A percentile compares a stretch with the other conserved stretches of the same genome.
These are phyloP conservation scores for Leptographium radiaticola DNA, from an alignment of 2,329 filamentous ascomycete genomes.

Conservation along the genomic window DNA sequence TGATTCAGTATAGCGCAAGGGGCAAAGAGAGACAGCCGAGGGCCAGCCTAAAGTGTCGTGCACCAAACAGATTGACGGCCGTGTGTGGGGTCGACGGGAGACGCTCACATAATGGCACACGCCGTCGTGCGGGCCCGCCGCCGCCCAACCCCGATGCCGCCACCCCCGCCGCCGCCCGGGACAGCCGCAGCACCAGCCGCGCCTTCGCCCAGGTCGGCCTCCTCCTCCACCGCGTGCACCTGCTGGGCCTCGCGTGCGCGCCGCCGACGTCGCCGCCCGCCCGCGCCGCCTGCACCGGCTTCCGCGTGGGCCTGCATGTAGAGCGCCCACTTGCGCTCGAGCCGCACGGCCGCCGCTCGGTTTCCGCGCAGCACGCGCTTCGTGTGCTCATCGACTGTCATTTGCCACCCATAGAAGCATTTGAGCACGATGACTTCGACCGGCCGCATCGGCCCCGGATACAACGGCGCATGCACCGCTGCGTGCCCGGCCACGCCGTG, in stretches of 20 bases:
- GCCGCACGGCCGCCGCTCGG: constrained; percentile 55
- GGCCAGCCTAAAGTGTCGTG: neutral
- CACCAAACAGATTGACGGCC: neutral
- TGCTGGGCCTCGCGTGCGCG: constrained; percentile 71
- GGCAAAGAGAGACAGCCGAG: too few relatives aligned
- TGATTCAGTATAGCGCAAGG: too few relatives aligned
- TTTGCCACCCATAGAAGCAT: constrained; percentile 91
- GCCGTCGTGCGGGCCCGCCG: constrained; percentile 12
- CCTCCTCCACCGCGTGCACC: constrained; percentile 70
- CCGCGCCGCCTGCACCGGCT: constrained; percentile 53
- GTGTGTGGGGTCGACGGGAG: neutral
- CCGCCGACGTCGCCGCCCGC: constrained; percentile 56
- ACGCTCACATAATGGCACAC: constrained; percentile 15
- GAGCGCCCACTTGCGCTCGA: constrained; percentile 85
- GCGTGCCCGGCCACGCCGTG: constrained; percentile 17
- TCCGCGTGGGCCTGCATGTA: constrained; percentile 91
- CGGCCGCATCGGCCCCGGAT: constrained; percentile 35
- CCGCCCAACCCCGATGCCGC: constrained; percentile 17
- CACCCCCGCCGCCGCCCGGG: constrained; percentile 36
- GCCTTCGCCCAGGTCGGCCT: constrained; percentile 35
- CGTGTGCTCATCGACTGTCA: constrained; percentile 86
- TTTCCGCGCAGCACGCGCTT: constrained; percentile 74
- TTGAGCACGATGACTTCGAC: constrained; percentile 75
- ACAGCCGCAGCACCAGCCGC: constrained; percentile 59
- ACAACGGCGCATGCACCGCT: too few relatives aligned